These are phyloP conservation scores for Rhynchosporium secalis DNA, from an alignment of 2,329 filamentous ascomycete genomes.

Conservation along the genomic window DNA sequence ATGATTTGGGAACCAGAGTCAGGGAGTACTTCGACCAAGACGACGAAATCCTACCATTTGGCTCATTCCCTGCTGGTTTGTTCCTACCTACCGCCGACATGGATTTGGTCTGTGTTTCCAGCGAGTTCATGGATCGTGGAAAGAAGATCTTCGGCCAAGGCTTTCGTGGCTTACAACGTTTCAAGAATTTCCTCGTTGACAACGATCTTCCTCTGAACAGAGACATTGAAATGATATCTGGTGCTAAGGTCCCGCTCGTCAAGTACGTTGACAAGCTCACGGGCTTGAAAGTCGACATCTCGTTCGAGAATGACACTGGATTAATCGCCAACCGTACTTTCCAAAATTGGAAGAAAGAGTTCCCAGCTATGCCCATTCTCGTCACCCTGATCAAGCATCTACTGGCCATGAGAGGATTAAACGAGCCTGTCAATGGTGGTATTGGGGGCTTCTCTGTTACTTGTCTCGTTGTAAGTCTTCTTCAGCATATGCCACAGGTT, in stretches of 20 bases:
- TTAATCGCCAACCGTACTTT: conserved; percentile 80
- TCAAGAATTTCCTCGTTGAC: conserved; percentile 59
- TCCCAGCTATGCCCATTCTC: conserved; percentile 81
- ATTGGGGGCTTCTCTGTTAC: conserved; percentile 93
- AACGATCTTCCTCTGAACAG: conserved; percentile 57
- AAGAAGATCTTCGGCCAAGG: conserved; percentile 18
- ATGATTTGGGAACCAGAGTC: conserved; percentile 64
- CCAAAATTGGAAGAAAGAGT: conserved; percentile 72
- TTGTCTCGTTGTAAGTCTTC: conserved; percentile 85
- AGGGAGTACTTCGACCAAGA: conserved; percentile 53
- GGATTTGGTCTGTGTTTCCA: conserved; percentile 80
- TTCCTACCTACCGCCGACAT: conserved; percentile 84
- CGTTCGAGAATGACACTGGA: conserved; percentile 88
- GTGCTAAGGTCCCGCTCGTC: conserved; percentile 85
- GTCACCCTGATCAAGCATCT: conserved; percentile 92
- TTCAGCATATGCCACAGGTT: conserved; percentile 75
- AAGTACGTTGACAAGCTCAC: conserved; percentile 84
- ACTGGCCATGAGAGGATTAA: conserved; percentile 81
- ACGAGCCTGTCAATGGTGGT: conserved; percentile 88
- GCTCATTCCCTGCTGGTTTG: conserved; percentile 85
- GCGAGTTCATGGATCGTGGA: conserved; percentile 56
- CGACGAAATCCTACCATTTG: conserved; percentile 73
- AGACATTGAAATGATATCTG: conserved; percentile 66
- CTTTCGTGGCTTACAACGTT: conserved; percentile 52
- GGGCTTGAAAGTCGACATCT: conserved; percentile 84